phyloP scores from a whole-genome alignment of 139 green algal species.

The Chlamydomonas urium region DNA sequence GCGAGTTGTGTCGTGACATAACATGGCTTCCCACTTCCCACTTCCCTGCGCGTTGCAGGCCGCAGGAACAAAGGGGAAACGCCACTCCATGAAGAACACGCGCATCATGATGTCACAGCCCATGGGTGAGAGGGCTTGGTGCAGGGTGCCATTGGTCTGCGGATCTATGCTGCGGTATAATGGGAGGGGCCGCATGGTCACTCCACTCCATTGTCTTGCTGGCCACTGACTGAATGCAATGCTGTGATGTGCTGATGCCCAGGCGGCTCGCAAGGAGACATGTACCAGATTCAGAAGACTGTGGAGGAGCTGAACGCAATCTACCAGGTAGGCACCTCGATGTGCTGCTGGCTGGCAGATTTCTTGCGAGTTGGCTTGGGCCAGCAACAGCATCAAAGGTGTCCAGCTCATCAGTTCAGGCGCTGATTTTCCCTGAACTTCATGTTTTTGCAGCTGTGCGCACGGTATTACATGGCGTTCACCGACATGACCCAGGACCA shows the following conservation, averaged over 20 bases:
- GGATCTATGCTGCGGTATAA: background rate
- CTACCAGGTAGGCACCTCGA: slow-evolving; percentile 41
- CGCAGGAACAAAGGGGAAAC: slow-evolving; percentile 81
- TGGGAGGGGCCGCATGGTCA: background rate
- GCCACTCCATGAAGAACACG: slow-evolving; percentile 85
- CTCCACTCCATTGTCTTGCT: background rate
- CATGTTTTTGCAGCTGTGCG: slow-evolving; percentile 43
- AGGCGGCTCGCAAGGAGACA: slow-evolving; percentile 56
- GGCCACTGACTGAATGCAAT: background rate
- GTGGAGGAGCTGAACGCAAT: slow-evolving; percentile 61
- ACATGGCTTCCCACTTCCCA: too few relatives aligned
- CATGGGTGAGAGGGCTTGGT: slow-evolving; percentile 67
- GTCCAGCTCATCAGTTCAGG: too few relatives aligned
- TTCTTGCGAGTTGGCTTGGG: background rate
- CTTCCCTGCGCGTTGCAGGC: slow-evolving; percentile 57
- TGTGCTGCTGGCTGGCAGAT: background rate
- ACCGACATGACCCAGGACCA: slow-evolving; percentile 67
- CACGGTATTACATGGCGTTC: slow-evolving; percentile 73
- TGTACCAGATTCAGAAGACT: slow-evolving; percentile 55
- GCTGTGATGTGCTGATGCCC: background rate
- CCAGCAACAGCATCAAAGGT: too few relatives aligned
- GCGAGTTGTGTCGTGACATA: too few relatives aligned
- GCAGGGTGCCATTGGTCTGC: too few relatives aligned
- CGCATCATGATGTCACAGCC: slow-evolving; percentile 95
- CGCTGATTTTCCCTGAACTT: background rate